These are phyloP conservation scores for Ceratonia siliqua DNA, from an alignment of 306 rosid species.

Conservation along the genomic window DNA sequence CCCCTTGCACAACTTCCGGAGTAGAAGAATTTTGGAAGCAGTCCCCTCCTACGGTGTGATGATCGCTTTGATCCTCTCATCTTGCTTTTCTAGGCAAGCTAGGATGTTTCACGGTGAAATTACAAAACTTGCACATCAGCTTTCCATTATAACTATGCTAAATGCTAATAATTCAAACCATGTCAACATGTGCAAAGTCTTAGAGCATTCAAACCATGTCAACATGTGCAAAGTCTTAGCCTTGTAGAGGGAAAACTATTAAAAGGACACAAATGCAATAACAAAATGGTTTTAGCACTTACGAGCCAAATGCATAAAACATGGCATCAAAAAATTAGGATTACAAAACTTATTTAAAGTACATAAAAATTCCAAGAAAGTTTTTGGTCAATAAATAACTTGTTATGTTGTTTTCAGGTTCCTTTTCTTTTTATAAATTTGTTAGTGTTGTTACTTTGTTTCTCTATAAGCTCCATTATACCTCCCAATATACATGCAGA, in stretches of 20 bases:
- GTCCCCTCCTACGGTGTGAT: too few species aligned
- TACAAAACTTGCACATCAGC: not conserved
- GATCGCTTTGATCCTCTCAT: too few species aligned
- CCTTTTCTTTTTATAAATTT: not conserved
- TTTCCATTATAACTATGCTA: not conserved
- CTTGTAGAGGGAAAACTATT: too few species aligned
- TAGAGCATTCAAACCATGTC: too few species aligned
- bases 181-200: too few species aligned
- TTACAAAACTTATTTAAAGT: not conserved
- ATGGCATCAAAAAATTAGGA: conserved; percentile 3
- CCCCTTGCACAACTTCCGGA: too few species aligned
- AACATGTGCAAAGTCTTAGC: not conserved
- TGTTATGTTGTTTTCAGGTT: not conserved
- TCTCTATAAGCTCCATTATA: not conserved
- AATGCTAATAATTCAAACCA: conserved; percentile 19
- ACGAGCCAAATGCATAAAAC: conserved; percentile 2
- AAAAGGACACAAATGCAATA: conserved; percentile 11
- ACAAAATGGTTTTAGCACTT: too few species aligned
- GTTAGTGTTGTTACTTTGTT: not conserved
- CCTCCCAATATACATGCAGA: not conserved
- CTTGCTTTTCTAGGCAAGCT: not conserved
- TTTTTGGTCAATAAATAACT: not conserved
- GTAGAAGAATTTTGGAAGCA: too few species aligned
- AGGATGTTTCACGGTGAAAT: not conserved
- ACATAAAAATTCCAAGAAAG: not conserved